Conservation (phyloP, 2,329 filamentous ascomycete species). For the Aspergillus tanneri region DNA sequence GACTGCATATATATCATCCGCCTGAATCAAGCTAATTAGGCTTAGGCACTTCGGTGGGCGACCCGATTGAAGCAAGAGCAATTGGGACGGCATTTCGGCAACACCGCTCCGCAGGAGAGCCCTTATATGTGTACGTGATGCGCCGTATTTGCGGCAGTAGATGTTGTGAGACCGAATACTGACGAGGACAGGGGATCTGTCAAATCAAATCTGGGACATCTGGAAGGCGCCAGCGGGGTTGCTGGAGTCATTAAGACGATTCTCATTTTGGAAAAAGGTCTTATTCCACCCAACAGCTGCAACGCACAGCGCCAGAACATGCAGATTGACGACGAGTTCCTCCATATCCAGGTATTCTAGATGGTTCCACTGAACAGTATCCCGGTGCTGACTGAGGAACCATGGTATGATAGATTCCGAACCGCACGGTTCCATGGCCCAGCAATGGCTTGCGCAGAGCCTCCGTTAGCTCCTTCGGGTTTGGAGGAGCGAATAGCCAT, state of each 20-base stretch:
- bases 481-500: conserved; percentile 29
- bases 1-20: neutral
- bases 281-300: conserved; percentile 45
- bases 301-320: conserved; percentile 5
- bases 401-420: conserved; percentile 7
- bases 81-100: neutral
- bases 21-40: neutral
- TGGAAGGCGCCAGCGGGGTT: conserved; percentile 39
- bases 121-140: neutral
- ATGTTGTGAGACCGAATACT: neutral
- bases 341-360: conserved; percentile 4
- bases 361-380: no score
- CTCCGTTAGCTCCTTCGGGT: conserved; percentile 28
- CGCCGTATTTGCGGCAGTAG: no score
- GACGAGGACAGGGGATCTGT: neutral
- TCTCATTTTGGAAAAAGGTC: conserved; percentile 45
- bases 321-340: conserved; percentile 8
- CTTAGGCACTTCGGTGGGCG: neutral
- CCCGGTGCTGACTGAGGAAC: neutral
- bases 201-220: conserved; percentile 20
- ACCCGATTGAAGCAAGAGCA: neutral
- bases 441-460: conserved; percentile 17
- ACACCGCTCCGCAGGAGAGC: neutral
- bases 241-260: conserved; percentile 44
- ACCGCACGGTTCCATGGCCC: conserved; percentile 19